Conservation (phyloP, 1,284 basidiomycete species). For the Puccinia hordei region DNA sequence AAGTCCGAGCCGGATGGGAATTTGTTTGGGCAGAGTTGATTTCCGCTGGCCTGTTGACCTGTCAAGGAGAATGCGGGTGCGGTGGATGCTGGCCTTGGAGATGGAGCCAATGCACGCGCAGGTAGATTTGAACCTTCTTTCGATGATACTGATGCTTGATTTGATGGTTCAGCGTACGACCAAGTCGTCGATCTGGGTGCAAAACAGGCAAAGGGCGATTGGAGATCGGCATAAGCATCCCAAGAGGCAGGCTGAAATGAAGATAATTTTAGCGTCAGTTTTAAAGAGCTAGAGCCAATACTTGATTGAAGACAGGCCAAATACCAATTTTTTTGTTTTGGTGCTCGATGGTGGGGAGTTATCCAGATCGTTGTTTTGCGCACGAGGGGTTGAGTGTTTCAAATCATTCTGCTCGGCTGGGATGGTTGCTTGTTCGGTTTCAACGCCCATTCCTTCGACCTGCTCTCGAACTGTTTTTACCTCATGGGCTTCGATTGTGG, state of each 20-base stretch:
- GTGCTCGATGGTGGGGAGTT: background rate
- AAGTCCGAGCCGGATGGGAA: constrained; percentile 49
- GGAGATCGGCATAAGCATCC: constrained; percentile 30
- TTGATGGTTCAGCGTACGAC: background rate
- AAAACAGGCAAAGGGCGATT: constrained; percentile 41
- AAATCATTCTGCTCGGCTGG: background rate
- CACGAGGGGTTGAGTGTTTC: background rate
- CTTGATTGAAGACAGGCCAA: no score
- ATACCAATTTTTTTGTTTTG: background rate
- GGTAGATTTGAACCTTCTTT: background rate
- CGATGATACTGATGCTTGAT: background rate
- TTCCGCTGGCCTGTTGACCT: background rate
- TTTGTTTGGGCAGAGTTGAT: constrained; percentile 24
- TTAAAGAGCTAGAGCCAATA: background rate
- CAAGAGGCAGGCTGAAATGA: constrained; percentile 34
- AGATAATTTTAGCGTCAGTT: background rate
- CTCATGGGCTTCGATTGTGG: constrained; percentile 23
- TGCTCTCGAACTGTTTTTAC: constrained; percentile 46
- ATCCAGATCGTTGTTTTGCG: background rate
- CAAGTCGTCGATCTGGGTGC: constrained; percentile 26
- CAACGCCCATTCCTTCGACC: constrained; percentile 49
- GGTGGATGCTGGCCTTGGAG: background rate
- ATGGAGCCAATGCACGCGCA: constrained; percentile 21
- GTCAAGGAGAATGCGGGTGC: constrained; percentile 14
- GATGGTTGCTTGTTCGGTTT: constrained; percentile 12